Base-by-base conservation (phyloP, 768 basidiomycete genomes). In the Cystobasidium ongulense region DNA sequence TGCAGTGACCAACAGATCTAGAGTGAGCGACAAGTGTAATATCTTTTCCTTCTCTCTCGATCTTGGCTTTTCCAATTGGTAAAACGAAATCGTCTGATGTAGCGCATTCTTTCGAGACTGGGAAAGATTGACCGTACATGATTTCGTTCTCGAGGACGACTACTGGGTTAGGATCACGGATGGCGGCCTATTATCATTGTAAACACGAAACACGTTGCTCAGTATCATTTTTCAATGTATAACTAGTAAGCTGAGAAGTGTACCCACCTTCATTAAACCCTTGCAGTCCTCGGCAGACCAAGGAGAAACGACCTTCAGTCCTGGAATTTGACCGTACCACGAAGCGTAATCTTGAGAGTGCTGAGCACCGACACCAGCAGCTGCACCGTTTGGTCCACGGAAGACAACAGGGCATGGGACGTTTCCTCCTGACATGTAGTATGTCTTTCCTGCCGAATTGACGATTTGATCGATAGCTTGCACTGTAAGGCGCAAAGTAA, bases 351-450 rank as follows among this genome's bases (percentile, higher is more conserved):
- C 95, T 82, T 98, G 95, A 21, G 92, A 96, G 81, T 98, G 95
- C 82, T 98, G 95, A 27, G 95, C 95, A 50, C 78, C 96, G 46
- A 99, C 96, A 86, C 96, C 96, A 63, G 94, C 83, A 62, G 96
- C 96, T 63, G 96, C 96, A 81, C 96, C 96, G 82, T 99, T 99
- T 75, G 96, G 96, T 65, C 96, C 96, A 83, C 96, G 92, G 89
- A 99, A 99, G 68, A 97, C 95, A 76, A 99, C 91, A 27, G 96
- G 93, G 84, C 95, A 98, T 13, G 93, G 91, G 17, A 97, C 94
- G 80, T 93, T 97, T 76, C 96, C 96, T 73, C 96, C 96, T 43
- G 96, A 98, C 96, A 99, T 99, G 87, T 99, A 99, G 83, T 97
- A 94, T 2, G 96, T 99, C 85, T 98, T 99, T 75, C 92, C 96